Evolutionary conservation across 345 rosid species (phyloP), one percentile per base, ranked within the genome.

Genomic region (Syzygium grande): DNA sequence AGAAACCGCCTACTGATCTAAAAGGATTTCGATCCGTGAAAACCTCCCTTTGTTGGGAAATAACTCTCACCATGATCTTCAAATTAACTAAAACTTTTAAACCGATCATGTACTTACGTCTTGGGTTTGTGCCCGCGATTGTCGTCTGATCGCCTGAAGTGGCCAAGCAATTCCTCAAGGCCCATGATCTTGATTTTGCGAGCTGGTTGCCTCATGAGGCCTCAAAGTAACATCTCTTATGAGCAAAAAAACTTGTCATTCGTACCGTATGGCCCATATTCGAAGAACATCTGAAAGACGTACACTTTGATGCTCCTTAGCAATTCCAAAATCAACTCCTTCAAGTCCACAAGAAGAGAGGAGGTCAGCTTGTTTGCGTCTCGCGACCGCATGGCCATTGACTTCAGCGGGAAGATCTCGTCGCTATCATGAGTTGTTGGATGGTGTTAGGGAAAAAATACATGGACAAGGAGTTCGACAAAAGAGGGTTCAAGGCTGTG

Each of bases 381-480:
- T 25, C 9, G 27, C 1, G 85, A 73, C 16, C 83, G 89, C 13
- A 63, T 52, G 27, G 91, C 85, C 3, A 89, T 94, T 8, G 92
- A 95, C 85, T 85, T 95, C 0, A 90, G 93, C 11, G 90, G 86
- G 2, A 90, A 88, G 89, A 55, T 93, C 2, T 87, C 89, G 3
- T 59, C 87, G 51, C 90, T 90, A 1, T 87, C 63, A 90, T 93
- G 89, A 88, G 88, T 43, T 92, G 92, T 59, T 89, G 93, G 80
- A 92, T 95, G 96, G 90, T 94, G 49, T 89, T 94, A 30, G 91
- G 96, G 87, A 91, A 91, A 92, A 91, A 90, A 49, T 93, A 90
- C 63, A 4, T 38, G 52, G 92, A 89, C 22, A 51, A 90, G 63
- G 93, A 92, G 21, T 85, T 87, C 16, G 87, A 90, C 79, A 92